Evolutionary conservation across 2,329 filamentous ascomycete genomes (phyloP).

Genomic region (Peltaster fructicola): DNA sequence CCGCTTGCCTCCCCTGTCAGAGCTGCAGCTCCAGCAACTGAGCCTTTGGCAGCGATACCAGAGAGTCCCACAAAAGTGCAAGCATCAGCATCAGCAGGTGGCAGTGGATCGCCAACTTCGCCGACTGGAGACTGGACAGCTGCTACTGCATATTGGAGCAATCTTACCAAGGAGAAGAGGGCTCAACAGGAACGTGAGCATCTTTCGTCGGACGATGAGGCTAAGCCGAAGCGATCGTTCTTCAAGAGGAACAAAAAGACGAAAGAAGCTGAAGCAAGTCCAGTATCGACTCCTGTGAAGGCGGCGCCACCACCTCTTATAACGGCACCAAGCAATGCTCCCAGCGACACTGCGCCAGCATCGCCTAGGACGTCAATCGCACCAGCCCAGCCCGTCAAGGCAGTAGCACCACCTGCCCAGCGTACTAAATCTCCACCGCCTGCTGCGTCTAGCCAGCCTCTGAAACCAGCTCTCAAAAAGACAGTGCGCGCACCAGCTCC

Average conservation of each 20-base stretch:
- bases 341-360: too few species aligned
- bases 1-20: slow-evolving; percentile 22
- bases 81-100: slow-evolving; percentile 4
- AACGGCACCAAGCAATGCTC: too few species aligned
- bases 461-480: slow-evolving; percentile 26
- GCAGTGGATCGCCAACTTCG: slow-evolving; percentile 2
- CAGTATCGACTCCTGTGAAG: slow-evolving; percentile 3
- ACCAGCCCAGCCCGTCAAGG: slow-evolving; percentile 5
- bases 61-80: slow-evolving; percentile 12
- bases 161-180: slow-evolving; percentile 44
- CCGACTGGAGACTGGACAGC: slow-evolving; percentile 41
- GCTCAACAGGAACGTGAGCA: slow-evolving; percentile 42
- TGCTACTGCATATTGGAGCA: slow-evolving; percentile 53
- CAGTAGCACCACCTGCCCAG: slow-evolving; percentile 14
- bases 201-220: slow-evolving; percentile 14
- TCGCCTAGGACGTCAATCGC: too few species aligned
- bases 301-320: slow-evolving; percentile 3
- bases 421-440: too few species aligned
- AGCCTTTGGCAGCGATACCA: slow-evolving; percentile 6
- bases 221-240: slow-evolving; percentile 6
- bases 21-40: slow-evolving; percentile 2
- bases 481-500: slow-evolving; percentile 14
- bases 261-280: slow-evolving; percentile 16
- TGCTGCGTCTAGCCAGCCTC: too few species aligned
- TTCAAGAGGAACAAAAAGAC: slow-evolving; percentile 26